Percentiles rank a stretch among this genome's conserved stretches.
Evolutionary conservation across 139 green algal species (phyloP).

Genomic region (Chlorella sp.): DNA sequence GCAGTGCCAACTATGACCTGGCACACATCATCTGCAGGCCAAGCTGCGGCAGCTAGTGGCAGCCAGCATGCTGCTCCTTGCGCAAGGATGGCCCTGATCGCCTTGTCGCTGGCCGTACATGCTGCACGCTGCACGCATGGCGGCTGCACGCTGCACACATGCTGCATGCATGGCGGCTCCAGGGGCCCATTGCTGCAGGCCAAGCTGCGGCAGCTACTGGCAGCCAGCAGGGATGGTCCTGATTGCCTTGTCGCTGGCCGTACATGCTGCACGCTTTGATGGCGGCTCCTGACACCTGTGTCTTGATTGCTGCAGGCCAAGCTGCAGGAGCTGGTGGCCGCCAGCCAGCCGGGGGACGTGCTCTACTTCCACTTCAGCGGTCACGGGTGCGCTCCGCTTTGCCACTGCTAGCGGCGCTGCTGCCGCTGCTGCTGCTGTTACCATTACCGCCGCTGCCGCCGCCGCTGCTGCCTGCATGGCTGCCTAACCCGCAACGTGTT

Average conservation of each 20-base stretch:
- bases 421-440: background rate
- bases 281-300: background rate
- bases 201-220: no score
- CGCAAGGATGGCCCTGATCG: no score
- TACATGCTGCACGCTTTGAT: background rate
- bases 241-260: no score
- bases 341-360: conserved; percentile 58
- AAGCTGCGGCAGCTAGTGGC: no score
- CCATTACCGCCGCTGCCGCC: background rate
- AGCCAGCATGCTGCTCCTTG: no score
- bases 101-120: background rate
- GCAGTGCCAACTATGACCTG: no score
- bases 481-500: no score
- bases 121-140: background rate
- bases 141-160: no score
- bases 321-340: conserved; percentile 58
- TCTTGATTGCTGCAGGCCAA: conserved; percentile 23
- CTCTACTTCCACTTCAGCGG: conserved; percentile 79
- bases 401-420: conserved; percentile 17
- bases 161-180: no score
- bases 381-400: conserved; percentile 36
- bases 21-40: no score
- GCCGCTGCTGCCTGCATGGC: background rate
- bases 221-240: no score
- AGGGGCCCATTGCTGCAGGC: background rate